These are phyloP conservation scores for Coemansia sp. DNA, from an alignment of 192 early-diverging fungal species.

Conservation along the genomic window DNA sequence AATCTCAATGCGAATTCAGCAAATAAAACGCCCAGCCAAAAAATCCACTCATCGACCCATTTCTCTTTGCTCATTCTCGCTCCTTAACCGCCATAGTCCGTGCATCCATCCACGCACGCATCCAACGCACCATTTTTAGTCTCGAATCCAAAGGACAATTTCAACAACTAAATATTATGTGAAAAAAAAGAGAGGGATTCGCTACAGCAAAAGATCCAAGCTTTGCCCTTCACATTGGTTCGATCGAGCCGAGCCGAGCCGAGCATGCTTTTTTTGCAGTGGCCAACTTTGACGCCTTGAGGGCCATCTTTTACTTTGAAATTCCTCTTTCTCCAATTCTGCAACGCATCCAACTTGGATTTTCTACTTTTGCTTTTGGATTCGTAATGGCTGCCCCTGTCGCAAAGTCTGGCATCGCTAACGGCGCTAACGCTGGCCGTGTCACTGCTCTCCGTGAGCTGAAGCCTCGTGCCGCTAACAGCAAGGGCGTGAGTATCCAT, in stretches of 20 bases:
- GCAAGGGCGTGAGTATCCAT: constrained; percentile 46
- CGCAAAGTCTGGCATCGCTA: constrained; percentile 80
- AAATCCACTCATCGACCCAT: neutral
- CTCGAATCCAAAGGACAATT: constrained; percentile 35
- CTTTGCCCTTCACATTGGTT: neutral
- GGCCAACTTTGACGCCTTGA: neutral
- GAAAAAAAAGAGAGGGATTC: constrained; percentile 7
- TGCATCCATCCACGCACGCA: constrained; percentile 31
- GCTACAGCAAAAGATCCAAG: neutral
- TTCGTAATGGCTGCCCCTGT: constrained; percentile 60
- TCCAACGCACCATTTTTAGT: constrained; percentile 52
- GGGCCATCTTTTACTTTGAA: neutral
- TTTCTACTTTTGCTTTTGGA: constrained; percentile 7
- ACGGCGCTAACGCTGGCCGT: constrained; percentile 93
- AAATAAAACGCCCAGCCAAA: neutral
- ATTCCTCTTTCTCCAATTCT: constrained; percentile 12
- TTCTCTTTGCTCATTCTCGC: neutral
- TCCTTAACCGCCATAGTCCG: neutral
- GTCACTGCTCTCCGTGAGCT: constrained; percentile 67
- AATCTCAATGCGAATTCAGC: too few species aligned
- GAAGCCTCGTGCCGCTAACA: constrained; percentile 27
- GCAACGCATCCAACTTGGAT: constrained; percentile 14
- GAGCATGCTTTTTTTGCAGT: neutral
- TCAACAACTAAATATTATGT: constrained; percentile 2
- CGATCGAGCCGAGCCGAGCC: constrained; percentile 8